These are phyloP conservation scores for Eucalyptus fibrosa DNA, from an alignment of 345 rosid species.

Conservation along the genomic window DNA sequence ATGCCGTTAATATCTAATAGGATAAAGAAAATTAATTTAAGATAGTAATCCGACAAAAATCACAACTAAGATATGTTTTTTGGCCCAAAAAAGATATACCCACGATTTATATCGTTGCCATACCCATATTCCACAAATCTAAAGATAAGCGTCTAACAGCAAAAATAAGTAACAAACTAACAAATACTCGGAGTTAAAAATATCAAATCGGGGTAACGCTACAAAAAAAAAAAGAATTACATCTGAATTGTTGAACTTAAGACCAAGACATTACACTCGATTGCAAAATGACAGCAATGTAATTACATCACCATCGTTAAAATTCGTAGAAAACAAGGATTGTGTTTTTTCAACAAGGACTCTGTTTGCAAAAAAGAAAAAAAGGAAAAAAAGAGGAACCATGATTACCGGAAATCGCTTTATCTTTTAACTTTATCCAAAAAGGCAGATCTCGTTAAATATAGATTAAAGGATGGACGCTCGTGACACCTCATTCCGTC, in stretches of 20 bases:
- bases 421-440: neutral
- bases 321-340: neutral
- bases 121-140: neutral
- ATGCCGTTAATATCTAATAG: neutral
- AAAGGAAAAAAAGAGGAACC: neutral
- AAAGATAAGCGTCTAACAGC: rapidly evolving
- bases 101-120: neutral
- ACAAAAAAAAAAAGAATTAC: neutral
- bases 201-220: neutral
- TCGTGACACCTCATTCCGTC: neutral
- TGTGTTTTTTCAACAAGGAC: neutral
- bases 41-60: neutral
- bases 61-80: neutral
- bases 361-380: neutral
- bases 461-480: neutral
- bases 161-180: neutral
- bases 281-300: neutral
- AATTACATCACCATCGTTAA: neutral
- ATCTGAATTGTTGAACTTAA: neutral
- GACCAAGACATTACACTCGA: neutral
- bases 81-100: neutral
- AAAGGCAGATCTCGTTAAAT: neutral
- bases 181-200: neutral
- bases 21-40: neutral
- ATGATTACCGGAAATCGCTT: neutral